Evolutionary conservation across 495 filamentous ascomycete genomes (phyloP), one percentile per base, ranked within the genome.

Genomic region (Trichocladium antarcticum): DNA sequence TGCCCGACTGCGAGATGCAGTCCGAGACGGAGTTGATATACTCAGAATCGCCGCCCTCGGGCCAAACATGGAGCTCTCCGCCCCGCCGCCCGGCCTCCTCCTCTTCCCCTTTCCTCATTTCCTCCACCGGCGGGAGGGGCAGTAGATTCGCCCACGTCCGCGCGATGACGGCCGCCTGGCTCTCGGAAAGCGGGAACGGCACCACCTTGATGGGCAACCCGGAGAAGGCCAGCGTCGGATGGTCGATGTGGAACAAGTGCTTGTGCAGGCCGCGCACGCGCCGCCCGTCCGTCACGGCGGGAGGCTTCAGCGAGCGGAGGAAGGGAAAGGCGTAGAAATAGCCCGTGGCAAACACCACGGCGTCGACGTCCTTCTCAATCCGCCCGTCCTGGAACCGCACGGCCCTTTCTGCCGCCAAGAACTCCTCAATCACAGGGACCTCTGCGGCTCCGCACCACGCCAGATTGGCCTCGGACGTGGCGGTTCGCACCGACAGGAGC

Each of bases 201-300:
- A 93, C 81, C 10, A 94, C 78, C 51, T 84, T 83, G 51, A 87
- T 82, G 3, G 82, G 78, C 17, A 96, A 67, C 0, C 76, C 83
- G 0, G 83, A 72, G 53, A 95, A 89, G 2, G 80, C 82, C 4
- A 98, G 68, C 0, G 87, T 90, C 3, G 89, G 86, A 42, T 85
- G 76, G 3, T 76, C 66, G 12, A 76, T 80, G 58, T 84, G 82
- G 61, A 95, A 83, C 5, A 95, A 60, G 46, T 96, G 85, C 49
- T 83, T 73, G 51, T 87, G 95, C 3, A 85, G 55, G 35, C 83
- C 75, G 53, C 77, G 62, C 0, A 83, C 78, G 19, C 84, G 69
- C n/a, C 73, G 74, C 5, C 90, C 90, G 49, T 81, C 69, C 0
- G 73, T 79, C 27, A 89, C 72, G 10, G 86, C 49, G 0, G 78